A percentile compares a stretch with the other conserved stretches of the same genome.
phyloP scores from a whole-genome alignment of 73 alveolate species.

The Effrenium voratum region DNA sequence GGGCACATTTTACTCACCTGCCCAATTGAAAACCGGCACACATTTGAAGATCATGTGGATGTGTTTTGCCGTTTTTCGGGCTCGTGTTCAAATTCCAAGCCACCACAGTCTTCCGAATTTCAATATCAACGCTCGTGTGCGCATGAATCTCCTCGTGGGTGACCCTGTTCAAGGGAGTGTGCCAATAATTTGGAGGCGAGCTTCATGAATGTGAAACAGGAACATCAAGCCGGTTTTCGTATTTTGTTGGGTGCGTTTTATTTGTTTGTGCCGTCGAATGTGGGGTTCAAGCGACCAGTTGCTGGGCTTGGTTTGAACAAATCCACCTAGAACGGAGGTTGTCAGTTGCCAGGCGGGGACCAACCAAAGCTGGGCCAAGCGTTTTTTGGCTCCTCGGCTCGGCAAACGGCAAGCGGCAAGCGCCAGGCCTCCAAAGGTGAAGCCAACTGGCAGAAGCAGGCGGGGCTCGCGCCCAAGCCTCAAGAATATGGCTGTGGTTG shows the following conservation, averaged over 20 bases:
- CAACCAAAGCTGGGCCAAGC: not conserved
- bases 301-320: too few relatives aligned
- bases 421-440: conserved; percentile 72
- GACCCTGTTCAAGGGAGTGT: too few relatives aligned
- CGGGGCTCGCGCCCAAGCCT: not conserved
- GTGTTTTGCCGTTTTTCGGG: not conserved
- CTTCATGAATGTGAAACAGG: too few relatives aligned
- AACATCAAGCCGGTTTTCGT: not conserved
- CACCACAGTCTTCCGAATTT: not conserved
- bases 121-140: not conserved
- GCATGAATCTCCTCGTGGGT: too few relatives aligned
- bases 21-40: not conserved
- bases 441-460: conserved; percentile 89
- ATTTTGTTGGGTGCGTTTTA: not conserved
- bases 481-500: not conserved
- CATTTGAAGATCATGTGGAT: not conserved
- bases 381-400: not conserved
- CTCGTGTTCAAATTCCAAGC: not conserved
- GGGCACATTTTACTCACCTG: not conserved
- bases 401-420: not conserved
- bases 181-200: too few relatives aligned
- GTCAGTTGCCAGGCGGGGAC: too few relatives aligned
- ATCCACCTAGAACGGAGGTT: too few relatives aligned
- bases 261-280: too few relatives aligned
- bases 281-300: too few relatives aligned